Base-by-base conservation (phyloP, 2,329 filamentous ascomycete species). In the Hymenoscyphus infarciens region DNA sequence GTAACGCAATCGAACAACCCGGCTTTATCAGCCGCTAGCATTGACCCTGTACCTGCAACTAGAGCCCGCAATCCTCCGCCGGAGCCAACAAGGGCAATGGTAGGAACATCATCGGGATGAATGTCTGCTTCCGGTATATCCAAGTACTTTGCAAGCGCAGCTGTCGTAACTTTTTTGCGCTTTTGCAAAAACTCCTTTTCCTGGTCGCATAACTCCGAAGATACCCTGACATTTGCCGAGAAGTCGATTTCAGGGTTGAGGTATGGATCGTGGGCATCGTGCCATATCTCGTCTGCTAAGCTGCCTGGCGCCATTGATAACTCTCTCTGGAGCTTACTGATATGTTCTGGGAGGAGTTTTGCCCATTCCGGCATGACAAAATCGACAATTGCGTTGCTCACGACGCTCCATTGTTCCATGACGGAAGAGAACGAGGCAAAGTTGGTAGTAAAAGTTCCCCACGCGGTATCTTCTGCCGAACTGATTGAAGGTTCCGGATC, bases 1-100 rank as follows among this genome's bases (percentile, higher is more conserved):
- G 93, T 98, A 11, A 91, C 84, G 74, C 95, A 98, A 76, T 97
- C 93, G 74, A 97, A 96, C 0, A 99, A 80, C 0, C 95, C 95
- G 62, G 90, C 89, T 74, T 97, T 90, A 64, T 92, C 86, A 0
- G 92, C 84, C 2, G 92, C 93, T 10, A 95, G 80, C 65, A 96
- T 88, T 0, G 93, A 97, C 0, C 94, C 93, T 0, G 92, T 88
- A 3, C 94, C 93, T 1, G 95, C 93, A 19, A 98, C 91, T 42
- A 99, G 83, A 1, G 95, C 95, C 58, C 95, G 83, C 56, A 99
- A 77, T 0, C 95, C 95, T 62, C 95, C 95, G 10, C 95, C 95
- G 1, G 94, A 98, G 8, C 93, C 93, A 70, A 94, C 97, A 79
- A 98, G 88, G 45, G 94, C 94, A 73, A 99, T 97, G 2, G 88